Percentiles rank a stretch among this genome's conserved stretches.
Conservation (phyloP, 345 rosid genomes). For the Viola odorata region DNA sequence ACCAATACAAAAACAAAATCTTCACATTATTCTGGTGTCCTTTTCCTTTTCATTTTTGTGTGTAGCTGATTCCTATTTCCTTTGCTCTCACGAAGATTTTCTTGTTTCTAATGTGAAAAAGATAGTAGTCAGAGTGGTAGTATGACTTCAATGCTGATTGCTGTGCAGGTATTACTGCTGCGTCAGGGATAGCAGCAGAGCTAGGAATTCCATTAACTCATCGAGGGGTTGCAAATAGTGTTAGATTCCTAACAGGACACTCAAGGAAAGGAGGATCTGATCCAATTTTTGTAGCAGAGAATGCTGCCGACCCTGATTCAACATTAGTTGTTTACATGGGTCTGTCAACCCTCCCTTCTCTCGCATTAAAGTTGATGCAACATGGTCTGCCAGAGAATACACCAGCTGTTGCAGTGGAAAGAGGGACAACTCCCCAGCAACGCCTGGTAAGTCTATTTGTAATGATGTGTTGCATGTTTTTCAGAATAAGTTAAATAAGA, state of each 20-base stretch:
- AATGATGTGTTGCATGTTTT: background rate
- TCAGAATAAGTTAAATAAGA: too few species aligned
- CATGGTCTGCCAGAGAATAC: slow-evolving; percentile 77
- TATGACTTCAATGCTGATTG: slow-evolving; percentile 11
- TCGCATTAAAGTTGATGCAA: slow-evolving; percentile 68
- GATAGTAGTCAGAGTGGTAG: background rate
- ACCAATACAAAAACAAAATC: too few species aligned
- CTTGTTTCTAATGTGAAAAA: background rate
- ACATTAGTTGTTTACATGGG: slow-evolving; percentile 96
- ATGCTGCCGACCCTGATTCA: slow-evolving; percentile 86
- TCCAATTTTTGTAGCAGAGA: slow-evolving; percentile 62
- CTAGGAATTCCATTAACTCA: slow-evolving; percentile 93
- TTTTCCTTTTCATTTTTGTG: too few species aligned
- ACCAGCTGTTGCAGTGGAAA: slow-evolving; percentile 89
- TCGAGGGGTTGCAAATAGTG: slow-evolving; percentile 80
- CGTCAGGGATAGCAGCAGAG: slow-evolving; percentile 96
- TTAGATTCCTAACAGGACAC: slow-evolving; percentile 87
- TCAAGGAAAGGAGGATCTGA: slow-evolving; percentile 62
- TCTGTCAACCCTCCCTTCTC: slow-evolving; percentile 82
- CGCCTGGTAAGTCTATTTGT: slow-evolving; percentile 9
- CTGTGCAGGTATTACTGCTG: slow-evolving; percentile 84
- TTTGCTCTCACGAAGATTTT: background rate
- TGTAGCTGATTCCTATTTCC: too few species aligned
- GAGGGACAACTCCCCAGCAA: slow-evolving; percentile 18
- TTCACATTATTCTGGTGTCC: too few species aligned